A percentile compares a stretch with the other conserved stretches of the same genome.
phyloP scores from a whole-genome alignment of 352 stramenopile genomes.

The Blastocystis sp. region DNA sequence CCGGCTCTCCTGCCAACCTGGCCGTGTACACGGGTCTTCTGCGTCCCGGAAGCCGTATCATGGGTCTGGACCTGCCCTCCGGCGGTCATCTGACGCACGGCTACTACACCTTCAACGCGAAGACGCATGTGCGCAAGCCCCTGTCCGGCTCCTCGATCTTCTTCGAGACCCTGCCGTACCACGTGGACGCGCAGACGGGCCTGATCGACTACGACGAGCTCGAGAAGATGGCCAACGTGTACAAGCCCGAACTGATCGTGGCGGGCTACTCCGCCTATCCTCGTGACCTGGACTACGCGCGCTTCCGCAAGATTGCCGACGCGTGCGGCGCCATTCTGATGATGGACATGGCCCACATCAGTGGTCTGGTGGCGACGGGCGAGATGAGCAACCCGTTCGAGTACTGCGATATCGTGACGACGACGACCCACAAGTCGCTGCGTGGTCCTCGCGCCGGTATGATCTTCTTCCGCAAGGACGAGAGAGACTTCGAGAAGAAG shows the following conservation, averaged over 20 bases:
- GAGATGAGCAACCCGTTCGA: conserved; percentile 73
- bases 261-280: conserved; percentile 96
- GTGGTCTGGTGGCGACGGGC: conserved; percentile 87
- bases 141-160: background rate
- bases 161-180: conserved; percentile 84
- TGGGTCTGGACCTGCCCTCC: too few species aligned
- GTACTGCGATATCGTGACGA: too few species aligned
- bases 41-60: too few species aligned
- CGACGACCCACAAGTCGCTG: too few species aligned
- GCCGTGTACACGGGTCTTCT: too few species aligned
- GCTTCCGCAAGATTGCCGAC: conserved; percentile 92
- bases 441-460: too few species aligned
- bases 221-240: conserved; percentile 86
- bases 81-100: too few species aligned
- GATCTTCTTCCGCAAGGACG: too few species aligned
- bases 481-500: too few species aligned
- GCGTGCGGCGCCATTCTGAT: conserved; percentile 90
- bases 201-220: conserved; percentile 98
- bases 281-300: conserved; percentile 91
- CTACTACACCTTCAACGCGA: background rate
- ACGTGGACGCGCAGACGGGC: conserved; percentile 89
- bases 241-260: conserved; percentile 94
- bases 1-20: too few species aligned
- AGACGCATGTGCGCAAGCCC: conserved; percentile 33
- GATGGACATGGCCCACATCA: conserved; percentile 70